Conservation (phyloP, 345 rosid species). For the Noccaea bulbosa region DNA sequence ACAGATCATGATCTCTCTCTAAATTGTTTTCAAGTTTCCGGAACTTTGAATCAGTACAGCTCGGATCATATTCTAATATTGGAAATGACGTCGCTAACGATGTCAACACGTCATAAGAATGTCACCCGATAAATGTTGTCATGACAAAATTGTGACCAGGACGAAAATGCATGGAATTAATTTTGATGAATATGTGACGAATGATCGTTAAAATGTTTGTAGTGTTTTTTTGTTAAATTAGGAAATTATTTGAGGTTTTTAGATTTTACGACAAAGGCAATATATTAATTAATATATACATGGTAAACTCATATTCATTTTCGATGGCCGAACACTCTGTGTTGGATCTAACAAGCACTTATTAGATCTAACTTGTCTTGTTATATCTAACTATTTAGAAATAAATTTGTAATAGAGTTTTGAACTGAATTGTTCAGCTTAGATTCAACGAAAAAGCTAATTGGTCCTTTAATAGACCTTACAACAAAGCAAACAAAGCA, state of each 20-base stretch:
- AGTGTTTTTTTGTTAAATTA: too few species aligned
- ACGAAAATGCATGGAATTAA: neutral
- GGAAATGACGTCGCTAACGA: slow-evolving; percentile 26
- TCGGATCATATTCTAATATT: slow-evolving; percentile 32
- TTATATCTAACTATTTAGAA: too few species aligned
- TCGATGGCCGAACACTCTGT: too few species aligned
- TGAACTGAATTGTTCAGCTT: too few species aligned
- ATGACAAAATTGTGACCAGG: slow-evolving; percentile 1
- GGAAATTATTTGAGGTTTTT: neutral
- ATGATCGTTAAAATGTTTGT: neutral
- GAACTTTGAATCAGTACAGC: slow-evolving; percentile 20
- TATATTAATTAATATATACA: too few species aligned
- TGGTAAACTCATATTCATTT: too few species aligned
- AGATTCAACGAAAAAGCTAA: too few species aligned
- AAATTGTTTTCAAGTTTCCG: slow-evolving; percentile 3
- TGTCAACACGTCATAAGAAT: neutral
- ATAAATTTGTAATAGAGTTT: too few species aligned
- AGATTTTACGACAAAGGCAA: neutral
- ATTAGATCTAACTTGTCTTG: too few species aligned
- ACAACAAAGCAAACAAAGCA: too few species aligned
- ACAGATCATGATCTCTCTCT: slow-evolving; percentile 5
- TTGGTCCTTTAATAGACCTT: too few species aligned
- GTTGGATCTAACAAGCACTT: too few species aligned
- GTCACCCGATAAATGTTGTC: neutral
- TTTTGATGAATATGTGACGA: neutral